Percentiles rank a stretch among this genome's conserved stretches.
phyloP scores from a whole-genome alignment of 208 protist genomes.

The Leishmania turanica region DNA sequence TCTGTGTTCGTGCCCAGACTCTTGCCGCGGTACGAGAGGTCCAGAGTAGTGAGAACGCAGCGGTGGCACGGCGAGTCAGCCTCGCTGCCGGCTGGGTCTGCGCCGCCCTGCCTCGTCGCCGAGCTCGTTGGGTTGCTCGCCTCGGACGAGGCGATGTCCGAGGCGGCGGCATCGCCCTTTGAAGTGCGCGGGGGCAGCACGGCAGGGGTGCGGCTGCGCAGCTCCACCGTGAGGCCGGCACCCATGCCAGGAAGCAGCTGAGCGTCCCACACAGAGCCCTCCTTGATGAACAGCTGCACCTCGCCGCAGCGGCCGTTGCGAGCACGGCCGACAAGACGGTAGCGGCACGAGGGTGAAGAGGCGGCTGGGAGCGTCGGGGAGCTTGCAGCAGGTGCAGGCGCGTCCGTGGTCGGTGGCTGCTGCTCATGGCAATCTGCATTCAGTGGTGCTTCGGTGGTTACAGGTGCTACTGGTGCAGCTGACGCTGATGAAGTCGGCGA shows the following conservation, averaged over 20 bases:
- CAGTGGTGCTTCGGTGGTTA: background rate
- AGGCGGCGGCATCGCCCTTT: background rate
- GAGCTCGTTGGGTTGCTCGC: background rate
- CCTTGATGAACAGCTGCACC: slow-evolving; percentile 64
- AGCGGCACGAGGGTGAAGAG: slow-evolving; percentile 18
- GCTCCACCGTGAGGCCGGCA: slow-evolving; percentile 59
- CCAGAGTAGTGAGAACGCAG: slow-evolving; percentile 57
- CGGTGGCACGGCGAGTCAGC: slow-evolving; percentile 9
- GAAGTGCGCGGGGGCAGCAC: background rate
- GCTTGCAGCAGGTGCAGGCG: background rate
- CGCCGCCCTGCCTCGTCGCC: background rate
- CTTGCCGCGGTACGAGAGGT: slow-evolving; percentile 86
- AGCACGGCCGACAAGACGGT: slow-evolving; percentile 55
- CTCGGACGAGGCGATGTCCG: background rate
- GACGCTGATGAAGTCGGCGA: background rate
- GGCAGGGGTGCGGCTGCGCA: slow-evolving; percentile 20
- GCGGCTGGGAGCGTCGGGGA: background rate
- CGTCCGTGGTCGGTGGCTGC: background rate
- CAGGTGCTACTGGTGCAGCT: background rate
- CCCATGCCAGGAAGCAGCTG: slow-evolving; percentile 40
- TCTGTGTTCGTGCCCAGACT: slow-evolving; percentile 49
- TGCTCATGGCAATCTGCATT: background rate
- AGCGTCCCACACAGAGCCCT: slow-evolving; percentile 47
- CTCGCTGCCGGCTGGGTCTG: background rate
- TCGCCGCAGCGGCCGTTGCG: slow-evolving; percentile 78